Conservation (phyloP, 257 asterid genomes). For the Ligustrum vulgare region DNA sequence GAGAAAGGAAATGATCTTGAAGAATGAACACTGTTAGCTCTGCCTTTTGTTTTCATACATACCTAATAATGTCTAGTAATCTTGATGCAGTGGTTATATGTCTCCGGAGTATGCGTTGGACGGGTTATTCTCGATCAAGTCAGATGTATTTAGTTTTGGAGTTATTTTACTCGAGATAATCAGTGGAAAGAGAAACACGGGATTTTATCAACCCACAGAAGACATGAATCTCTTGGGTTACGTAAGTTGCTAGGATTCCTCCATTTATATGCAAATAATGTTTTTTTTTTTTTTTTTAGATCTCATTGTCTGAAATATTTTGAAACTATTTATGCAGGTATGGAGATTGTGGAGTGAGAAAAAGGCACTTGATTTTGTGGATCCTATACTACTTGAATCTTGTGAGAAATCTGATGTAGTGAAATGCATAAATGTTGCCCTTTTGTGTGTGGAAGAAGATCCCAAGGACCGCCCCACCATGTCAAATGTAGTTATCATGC, state of each 20-base stretch:
- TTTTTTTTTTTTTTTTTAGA: neutral
- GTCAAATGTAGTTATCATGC: neutral
- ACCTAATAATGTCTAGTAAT: neutral
- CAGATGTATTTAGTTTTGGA: neutral
- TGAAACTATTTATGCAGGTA: neutral
- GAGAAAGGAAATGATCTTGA: too few relatives aligned
- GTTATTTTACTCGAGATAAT: neutral
- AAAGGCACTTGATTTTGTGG: neutral
- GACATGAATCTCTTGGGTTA: neutral
- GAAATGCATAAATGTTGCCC: neutral
- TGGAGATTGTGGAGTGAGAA: neutral
- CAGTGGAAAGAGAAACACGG: neutral
- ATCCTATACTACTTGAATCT: neutral
- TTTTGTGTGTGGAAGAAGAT: neutral
- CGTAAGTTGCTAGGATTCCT: neutral
- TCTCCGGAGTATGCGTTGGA: neutral
- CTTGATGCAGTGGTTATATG: neutral
- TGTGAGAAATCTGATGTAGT: neutral
- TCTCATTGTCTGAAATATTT: neutral
- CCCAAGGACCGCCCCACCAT: neutral
- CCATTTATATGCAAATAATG: neutral
- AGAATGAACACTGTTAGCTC: too few relatives aligned
- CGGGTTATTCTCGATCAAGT: neutral
- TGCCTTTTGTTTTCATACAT: neutral
- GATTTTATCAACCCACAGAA: neutral